Evolutionary conservation across 78 protist genomes (phyloP).

Genomic region (Dictyostelium citrinum): DNA sequence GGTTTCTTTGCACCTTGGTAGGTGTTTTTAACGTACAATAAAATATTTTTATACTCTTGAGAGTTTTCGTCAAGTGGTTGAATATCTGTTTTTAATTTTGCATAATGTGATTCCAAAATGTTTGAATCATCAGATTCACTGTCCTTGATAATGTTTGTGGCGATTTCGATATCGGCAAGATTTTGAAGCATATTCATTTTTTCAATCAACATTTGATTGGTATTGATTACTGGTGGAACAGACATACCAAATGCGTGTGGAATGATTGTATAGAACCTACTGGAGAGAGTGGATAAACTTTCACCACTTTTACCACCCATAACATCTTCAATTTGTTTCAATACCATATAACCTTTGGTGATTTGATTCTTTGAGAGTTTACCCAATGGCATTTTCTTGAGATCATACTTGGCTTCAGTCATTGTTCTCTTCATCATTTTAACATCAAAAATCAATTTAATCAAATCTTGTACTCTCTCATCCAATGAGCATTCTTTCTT

Average conservation of each 20-base stretch:
- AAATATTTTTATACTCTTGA: conserved; percentile 23
- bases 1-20: conserved; percentile 43
- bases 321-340: conserved; percentile 63
- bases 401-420: conserved; percentile 83
- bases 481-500: conserved; percentile 55
- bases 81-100: conserved; percentile 73
- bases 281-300: conserved; percentile 26
- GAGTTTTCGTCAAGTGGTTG: conserved; percentile 34
- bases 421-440: conserved; percentile 80
- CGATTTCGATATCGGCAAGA: conserved; percentile 87
- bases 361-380: conserved; percentile 71
- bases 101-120: conserved; percentile 78
- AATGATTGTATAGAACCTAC: conserved; percentile 80
- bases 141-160: conserved; percentile 49
- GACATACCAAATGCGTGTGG: conserved; percentile 75
- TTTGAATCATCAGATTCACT: conserved; percentile 53
- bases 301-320: conserved; percentile 4
- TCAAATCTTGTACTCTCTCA: conserved; percentile 64
- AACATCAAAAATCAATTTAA: conserved; percentile 82
- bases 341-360: conserved; percentile 67
- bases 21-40: conserved; percentile 48
- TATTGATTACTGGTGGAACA: conserved; percentile 47
- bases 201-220: conserved; percentile 26
- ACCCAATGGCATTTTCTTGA: conserved; percentile 89
- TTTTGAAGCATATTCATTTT: conserved; percentile 64